Conservation (phyloP, 176 grass and related monocot species). For the Oryza glaberrima region DNA sequence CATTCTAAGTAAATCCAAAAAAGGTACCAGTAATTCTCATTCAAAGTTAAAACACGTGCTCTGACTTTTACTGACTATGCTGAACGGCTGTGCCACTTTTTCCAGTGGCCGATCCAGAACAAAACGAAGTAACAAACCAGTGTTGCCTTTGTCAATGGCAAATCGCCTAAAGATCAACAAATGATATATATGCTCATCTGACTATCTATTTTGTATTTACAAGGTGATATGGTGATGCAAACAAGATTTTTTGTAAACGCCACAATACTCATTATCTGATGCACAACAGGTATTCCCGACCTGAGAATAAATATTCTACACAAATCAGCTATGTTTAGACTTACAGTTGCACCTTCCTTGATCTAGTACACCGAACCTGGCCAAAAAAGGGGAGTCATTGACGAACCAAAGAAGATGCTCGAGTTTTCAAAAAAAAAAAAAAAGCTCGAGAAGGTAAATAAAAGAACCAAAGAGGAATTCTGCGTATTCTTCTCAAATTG, state of each 20-base stretch:
- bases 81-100: not conserved
- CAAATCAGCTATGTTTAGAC: not conserved
- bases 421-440: no score
- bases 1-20: not conserved
- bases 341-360: conserved; percentile 47
- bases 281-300: conserved; percentile 5
- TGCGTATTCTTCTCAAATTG: not conserved
- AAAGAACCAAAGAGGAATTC: not conserved
- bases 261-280: not conserved
- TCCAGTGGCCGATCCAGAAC: not conserved
- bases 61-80: not conserved
- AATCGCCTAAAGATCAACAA: not conserved
- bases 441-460: not conserved
- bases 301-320: not conserved
- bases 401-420: not conserved
- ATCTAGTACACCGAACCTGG: conserved; percentile 52
- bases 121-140: not conserved
- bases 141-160: not conserved
- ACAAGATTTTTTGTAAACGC: not conserved
- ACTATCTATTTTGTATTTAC: conserved; percentile 24
- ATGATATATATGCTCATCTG: not conserved
- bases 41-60: not conserved
- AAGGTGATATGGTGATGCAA: not conserved
- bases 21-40: not conserved
- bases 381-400: conserved; percentile 3